A percentile compares a stretch with the other conserved stretches of the same genome.
phyloP scores from a whole-genome alignment of 176 grass and related monocot genomes.

The Dendrocalamus sinicus region DNA sequence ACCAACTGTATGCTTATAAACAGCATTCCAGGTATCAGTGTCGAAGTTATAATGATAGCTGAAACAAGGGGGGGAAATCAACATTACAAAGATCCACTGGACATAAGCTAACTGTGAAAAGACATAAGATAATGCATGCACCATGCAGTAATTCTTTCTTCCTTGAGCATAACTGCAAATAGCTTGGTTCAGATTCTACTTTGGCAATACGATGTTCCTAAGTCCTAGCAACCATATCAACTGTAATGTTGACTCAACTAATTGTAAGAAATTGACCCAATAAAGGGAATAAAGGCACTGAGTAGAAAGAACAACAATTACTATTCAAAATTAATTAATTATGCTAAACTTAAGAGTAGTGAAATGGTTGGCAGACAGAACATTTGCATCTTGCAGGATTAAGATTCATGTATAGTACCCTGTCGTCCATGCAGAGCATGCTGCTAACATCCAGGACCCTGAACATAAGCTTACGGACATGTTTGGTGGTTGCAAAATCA shows the following conservation, averaged over 20 bases:
- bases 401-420: slow-evolving; percentile 5
- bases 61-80: slow-evolving; percentile 49
- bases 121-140: slow-evolving; percentile 11
- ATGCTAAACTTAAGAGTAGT: slow-evolving; percentile 2
- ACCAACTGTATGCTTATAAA: slow-evolving; percentile 83
- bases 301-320: neutral
- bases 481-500: too few species aligned
- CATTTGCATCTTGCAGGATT: slow-evolving; percentile 5
- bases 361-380: neutral
- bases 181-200: slow-evolving; percentile 16
- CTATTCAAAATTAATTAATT: neutral
- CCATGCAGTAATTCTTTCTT: neutral
- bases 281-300: neutral
- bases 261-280: slow-evolving; percentile 10
- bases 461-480: slow-evolving; percentile 3
- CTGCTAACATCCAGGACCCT: slow-evolving; percentile 3
- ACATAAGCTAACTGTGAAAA: slow-evolving; percentile 6
- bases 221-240: neutral
- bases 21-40: slow-evolving; percentile 71
- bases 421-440: slow-evolving; percentile 1
- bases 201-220: neutral
- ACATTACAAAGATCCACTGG: slow-evolving; percentile 14
- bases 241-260: neutral
- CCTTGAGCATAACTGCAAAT: too few species aligned
- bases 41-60: slow-evolving; percentile 79